Conservation (phyloP, 2,329 filamentous ascomycete species). For the Pyricularia sp. region DNA sequence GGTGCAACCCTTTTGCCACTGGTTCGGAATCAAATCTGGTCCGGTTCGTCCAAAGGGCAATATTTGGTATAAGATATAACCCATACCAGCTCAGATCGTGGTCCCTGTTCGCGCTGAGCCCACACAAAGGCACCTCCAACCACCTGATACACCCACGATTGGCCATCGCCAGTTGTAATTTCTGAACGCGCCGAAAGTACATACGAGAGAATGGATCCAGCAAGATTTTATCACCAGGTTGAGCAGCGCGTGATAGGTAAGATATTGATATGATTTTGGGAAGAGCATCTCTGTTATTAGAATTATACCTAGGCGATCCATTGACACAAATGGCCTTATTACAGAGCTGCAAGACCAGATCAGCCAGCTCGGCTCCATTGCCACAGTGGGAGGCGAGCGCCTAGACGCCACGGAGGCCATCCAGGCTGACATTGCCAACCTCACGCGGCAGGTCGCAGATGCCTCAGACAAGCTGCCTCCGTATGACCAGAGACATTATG, state of each 20-base stretch:
- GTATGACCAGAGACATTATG: constrained; percentile 81
- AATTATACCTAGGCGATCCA: not conserved
- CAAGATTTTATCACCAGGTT: constrained; percentile 2
- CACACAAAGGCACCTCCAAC: not conserved
- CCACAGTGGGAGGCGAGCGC: constrained; percentile 57
- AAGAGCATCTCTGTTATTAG: not conserved
- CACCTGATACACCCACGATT: not conserved
- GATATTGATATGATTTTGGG: not conserved
- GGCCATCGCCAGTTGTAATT: not conserved
- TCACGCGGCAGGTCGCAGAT: constrained; percentile 78
- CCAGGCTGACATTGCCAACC: constrained; percentile 61
- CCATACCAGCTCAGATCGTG: not conserved
- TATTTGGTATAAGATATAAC: not conserved
- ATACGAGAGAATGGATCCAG: not conserved
- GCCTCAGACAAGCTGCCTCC: constrained; percentile 69
- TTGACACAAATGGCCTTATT: not conserved
- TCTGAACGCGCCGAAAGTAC: not conserved
- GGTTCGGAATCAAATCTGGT: not conserved
- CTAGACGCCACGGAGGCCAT: constrained; percentile 71
- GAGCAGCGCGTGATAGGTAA: constrained; percentile 1
- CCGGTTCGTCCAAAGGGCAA: not conserved
- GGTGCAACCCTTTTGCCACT: not conserved
- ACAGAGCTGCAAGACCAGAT: constrained; percentile 68
- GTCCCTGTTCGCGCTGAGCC: not conserved
- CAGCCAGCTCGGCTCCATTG: constrained; percentile 47